phyloP scores from a whole-genome alignment of 768 basidiomycete species.

The Mycena capillaripes region DNA sequence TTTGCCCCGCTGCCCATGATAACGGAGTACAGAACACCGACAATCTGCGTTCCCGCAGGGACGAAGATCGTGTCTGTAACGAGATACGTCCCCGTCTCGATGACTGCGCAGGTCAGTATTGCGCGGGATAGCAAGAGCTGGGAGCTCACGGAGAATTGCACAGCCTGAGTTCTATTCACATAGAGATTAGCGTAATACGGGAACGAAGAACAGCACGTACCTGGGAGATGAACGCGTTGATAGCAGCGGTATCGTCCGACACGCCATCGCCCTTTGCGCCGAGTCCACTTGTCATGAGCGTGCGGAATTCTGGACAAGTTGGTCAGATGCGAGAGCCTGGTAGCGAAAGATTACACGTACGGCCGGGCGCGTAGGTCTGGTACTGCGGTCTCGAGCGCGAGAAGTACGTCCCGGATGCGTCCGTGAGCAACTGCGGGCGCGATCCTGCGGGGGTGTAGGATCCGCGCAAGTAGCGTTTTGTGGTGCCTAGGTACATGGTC shows the following conservation, averaged over 20 bases:
- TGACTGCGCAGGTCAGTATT: no score
- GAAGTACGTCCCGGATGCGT: background rate
- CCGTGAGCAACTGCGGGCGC: background rate
- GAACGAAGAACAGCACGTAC: background rate
- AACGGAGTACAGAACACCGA: background rate
- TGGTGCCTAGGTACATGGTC: background rate
- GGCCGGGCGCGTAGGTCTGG: background rate
- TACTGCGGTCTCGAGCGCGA: background rate
- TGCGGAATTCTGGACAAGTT: no score
- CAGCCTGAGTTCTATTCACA: background rate
- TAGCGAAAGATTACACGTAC: background rate
- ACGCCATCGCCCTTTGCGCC: background rate
- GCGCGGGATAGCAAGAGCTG: no score
- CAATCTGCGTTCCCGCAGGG: background rate
- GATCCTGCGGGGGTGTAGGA: background rate
- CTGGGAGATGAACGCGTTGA: background rate
- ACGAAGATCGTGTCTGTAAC: slow-evolving; percentile 11
- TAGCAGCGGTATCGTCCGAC: background rate
- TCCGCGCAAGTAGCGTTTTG: background rate
- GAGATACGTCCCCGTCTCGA: slow-evolving; percentile 19
- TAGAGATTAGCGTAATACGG: background rate
- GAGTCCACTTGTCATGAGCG: no score
- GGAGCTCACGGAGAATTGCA: background rate
- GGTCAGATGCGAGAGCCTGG: no score
- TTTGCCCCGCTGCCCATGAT: slow-evolving; percentile 16